phyloP scores from a whole-genome alignment of 371 early-diverging fungal species.

The Rhizopus sp. region DNA sequence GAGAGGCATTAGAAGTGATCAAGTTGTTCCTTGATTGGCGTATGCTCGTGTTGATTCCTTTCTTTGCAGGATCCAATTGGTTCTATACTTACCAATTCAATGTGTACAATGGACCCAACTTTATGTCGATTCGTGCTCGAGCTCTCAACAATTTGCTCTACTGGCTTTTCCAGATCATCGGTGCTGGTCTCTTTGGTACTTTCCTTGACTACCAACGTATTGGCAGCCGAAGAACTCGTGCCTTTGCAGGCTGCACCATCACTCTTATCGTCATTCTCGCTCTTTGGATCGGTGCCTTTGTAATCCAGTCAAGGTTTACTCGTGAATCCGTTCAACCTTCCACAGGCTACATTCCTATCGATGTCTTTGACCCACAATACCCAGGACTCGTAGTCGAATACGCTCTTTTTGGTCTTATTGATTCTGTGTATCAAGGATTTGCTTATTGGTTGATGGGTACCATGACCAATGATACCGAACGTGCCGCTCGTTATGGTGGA shows the following conservation, averaged over 20 bases:
- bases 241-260: conserved; percentile 52
- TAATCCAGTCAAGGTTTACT: conserved; percentile 53
- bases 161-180: conserved; percentile 74
- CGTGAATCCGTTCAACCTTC: conserved; percentile 23
- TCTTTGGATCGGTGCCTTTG: conserved; percentile 61
- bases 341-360: conserved; percentile 25
- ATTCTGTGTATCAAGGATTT: conserved; percentile 75
- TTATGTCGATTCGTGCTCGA: conserved; percentile 62
- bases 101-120: conserved; percentile 36
- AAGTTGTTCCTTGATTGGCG: conserved; percentile 67
- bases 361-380: conserved; percentile 37
- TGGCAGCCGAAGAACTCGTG: conserved; percentile 55
- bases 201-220: conserved; percentile 54
- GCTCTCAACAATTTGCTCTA: conserved; percentile 68
- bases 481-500: conserved; percentile 75
- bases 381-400: conserved; percentile 58
- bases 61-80: conserved; percentile 78
- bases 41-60: conserved; percentile 65
- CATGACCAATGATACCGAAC: conserved; percentile 68
- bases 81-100: conserved; percentile 73
- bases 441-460: conserved; percentile 77
- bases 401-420: conserved; percentile 63
- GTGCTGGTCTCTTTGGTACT: conserved; percentile 57
- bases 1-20: conserved; percentile 59
- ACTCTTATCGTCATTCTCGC: conserved; percentile 43